A percentile compares a stretch with the other conserved stretches of the same genome.
Evolutionary conservation across 208 protist species (phyloP).

Genomic region (Acanthamoeba castellanii): DNA sequence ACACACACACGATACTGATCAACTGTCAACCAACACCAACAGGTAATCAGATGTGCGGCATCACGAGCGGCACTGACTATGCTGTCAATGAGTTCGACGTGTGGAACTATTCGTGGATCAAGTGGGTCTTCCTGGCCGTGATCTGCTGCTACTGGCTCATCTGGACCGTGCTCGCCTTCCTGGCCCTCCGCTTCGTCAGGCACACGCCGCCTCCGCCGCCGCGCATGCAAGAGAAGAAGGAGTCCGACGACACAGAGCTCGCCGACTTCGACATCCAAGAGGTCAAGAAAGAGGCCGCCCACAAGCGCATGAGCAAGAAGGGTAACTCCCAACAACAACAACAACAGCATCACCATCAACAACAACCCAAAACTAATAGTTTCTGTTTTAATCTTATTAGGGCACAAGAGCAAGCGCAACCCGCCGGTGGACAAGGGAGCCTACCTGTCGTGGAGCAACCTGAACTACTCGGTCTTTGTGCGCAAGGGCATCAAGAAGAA

Average conservation of each 20-base stretch:
- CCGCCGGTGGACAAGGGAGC: slow-evolving; percentile 46
- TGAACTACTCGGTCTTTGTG: slow-evolving; percentile 77
- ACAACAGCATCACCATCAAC: no score
- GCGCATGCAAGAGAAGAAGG: not conserved
- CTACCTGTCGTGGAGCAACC: slow-evolving; percentile 80
- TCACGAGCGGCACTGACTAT: slow-evolving; percentile 7
- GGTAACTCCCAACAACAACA: not conserved
- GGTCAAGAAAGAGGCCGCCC: slow-evolving; percentile 6
- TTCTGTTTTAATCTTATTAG: not conserved
- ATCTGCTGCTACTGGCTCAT: slow-evolving; percentile 34
- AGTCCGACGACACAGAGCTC: not conserved
- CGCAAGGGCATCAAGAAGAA: slow-evolving; percentile 73
- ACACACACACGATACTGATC: not conserved
- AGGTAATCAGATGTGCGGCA: slow-evolving; percentile 20
- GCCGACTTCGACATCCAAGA: slow-evolving; percentile 46
- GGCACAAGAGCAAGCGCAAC: not conserved
- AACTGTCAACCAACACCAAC: no score
- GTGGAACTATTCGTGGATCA: not conserved
- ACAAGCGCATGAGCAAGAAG: not conserved
- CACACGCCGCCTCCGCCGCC: not conserved
- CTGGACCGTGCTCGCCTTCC: slow-evolving; percentile 19
- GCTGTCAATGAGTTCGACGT: not conserved
- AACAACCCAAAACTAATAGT: no score
- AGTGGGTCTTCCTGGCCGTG: slow-evolving; percentile 8
- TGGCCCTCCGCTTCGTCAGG: not conserved